phyloP scores from a whole-genome alignment of 208 protist species.

The Leishmania lainsoni region DNA sequence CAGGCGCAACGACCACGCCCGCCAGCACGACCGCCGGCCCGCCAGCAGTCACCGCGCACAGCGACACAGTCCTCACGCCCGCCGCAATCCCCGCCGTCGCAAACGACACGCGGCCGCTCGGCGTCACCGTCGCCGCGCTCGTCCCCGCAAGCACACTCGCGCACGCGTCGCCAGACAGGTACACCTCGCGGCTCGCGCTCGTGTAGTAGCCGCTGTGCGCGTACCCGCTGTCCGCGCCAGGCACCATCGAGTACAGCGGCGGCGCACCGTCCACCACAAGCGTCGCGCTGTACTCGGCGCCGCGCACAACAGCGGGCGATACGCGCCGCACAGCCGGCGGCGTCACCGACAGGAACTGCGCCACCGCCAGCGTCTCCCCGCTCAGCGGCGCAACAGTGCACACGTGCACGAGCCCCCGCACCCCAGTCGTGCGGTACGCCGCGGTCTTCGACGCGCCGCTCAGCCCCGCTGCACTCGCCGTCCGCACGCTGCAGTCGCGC shows the following conservation, averaged over 20 bases:
- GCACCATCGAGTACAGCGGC: conserved; percentile 62
- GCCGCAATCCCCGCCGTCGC: conserved; percentile 24
- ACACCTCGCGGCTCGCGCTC: conserved; percentile 43
- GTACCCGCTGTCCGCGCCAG: conserved; percentile 42
- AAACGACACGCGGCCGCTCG: conserved; percentile 29
- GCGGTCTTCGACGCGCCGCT: not conserved
- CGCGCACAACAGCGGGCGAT: conserved; percentile 50
- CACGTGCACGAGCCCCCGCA: conserved; percentile 51
- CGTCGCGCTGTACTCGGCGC: conserved; percentile 45
- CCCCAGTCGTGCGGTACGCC: conserved; percentile 15
- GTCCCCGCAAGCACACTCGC: conserved; percentile 26
- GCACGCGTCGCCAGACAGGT: conserved; percentile 48
- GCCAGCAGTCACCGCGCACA: conserved; percentile 54
- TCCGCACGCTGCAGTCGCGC: conserved; percentile 25
- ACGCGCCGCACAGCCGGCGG: conserved; percentile 37
- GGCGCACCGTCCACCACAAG: conserved; percentile 32
- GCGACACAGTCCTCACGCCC: conserved; percentile 24
- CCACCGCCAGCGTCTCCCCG: conserved; percentile 27
- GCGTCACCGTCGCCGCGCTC: conserved; percentile 21
- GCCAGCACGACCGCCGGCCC: conserved; percentile 17
- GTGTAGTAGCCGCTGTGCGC: conserved; percentile 40
- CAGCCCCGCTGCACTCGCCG: conserved; percentile 27
- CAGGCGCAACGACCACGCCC: conserved; percentile 36
- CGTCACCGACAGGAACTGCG: conserved; percentile 52
- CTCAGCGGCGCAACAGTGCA: conserved; percentile 42